Percentiles rank a stretch among this genome's conserved stretches.
phyloP scores from a whole-genome alignment of 164 flowering plant species.

The Tetrastigma voinierianum region DNA sequence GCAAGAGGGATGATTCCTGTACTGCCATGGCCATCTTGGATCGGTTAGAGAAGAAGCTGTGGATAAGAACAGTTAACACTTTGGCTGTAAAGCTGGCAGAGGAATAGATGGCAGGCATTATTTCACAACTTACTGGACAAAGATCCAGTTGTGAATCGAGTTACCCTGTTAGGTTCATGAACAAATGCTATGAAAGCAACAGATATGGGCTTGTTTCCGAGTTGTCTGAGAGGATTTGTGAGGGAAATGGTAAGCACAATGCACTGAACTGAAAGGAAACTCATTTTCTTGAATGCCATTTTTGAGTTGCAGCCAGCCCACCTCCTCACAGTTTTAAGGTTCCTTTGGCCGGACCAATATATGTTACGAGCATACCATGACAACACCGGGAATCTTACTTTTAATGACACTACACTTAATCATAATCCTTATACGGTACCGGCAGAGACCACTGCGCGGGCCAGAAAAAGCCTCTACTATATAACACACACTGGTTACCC shows the following conservation, averaged over 20 bases:
- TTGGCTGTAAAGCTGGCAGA: slow-evolving; percentile 73
- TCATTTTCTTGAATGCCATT: no score
- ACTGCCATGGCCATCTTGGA: slow-evolving; percentile 62
- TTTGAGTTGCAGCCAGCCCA: no score
- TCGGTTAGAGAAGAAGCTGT: slow-evolving; percentile 61
- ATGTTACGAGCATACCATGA: no score
- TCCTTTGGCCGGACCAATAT: no score
- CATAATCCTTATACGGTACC: no score
- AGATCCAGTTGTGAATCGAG: slow-evolving; percentile 45
- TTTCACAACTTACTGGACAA: slow-evolving; percentile 63
- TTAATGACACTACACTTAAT: no score
- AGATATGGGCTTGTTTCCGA: slow-evolving; percentile 71
- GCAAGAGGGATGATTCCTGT: slow-evolving; percentile 58
- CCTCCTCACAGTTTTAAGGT: no score
- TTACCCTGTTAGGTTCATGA: slow-evolving; percentile 63
- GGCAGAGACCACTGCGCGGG: no score
- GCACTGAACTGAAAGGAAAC: not conserved
- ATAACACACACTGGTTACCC: no score
- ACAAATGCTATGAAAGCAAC: slow-evolving; percentile 66
- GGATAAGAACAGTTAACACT: slow-evolving; percentile 70
- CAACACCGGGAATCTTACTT: no score
- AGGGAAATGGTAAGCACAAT: slow-evolving; percentile 31
- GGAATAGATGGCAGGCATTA: slow-evolving; percentile 61
- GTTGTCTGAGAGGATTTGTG: slow-evolving; percentile 50
- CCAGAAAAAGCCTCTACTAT: no score